Conservation (phyloP, 805 yeast genomes). For the Candida anglica region DNA sequence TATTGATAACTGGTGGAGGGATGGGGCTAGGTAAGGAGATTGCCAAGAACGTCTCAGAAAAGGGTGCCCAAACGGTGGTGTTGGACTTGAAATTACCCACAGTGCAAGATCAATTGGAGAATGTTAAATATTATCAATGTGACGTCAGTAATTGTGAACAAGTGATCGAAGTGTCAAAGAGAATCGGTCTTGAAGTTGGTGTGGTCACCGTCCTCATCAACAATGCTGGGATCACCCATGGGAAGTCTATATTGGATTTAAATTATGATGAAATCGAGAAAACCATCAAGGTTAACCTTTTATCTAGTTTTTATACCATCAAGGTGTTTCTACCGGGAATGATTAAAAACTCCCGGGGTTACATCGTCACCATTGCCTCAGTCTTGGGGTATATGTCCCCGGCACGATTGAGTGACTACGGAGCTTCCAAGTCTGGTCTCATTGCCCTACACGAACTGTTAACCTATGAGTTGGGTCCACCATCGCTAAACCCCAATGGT, state of each 20-base stretch:
- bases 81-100: slow-evolving; percentile 54
- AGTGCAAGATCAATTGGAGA: slow-evolving; percentile 24
- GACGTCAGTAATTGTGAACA: slow-evolving; percentile 59
- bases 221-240: slow-evolving; percentile 77
- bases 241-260: slow-evolving; percentile 53
- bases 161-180: slow-evolving; percentile 36
- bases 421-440: slow-evolving; percentile 86
- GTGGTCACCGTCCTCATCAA: slow-evolving; percentile 66
- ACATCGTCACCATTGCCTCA: slow-evolving; percentile 76
- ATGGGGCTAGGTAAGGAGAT: slow-evolving; percentile 75
- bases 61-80: slow-evolving; percentile 54
- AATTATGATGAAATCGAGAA: slow-evolving; percentile 56
- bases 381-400: slow-evolving; percentile 85
- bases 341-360: slow-evolving; percentile 61
- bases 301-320: slow-evolving; percentile 66
- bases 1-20: slow-evolving; percentile 80
- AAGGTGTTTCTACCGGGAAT: slow-evolving; percentile 73
- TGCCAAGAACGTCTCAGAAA: slow-evolving; percentile 39
- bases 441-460: slow-evolving; percentile 82
- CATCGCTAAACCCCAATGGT: slow-evolving; percentile 42
- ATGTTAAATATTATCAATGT: slow-evolving; percentile 57
- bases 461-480: slow-evolving; percentile 61
- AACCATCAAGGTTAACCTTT: slow-evolving; percentile 62
- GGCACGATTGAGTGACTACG: slow-evolving; percentile 76
- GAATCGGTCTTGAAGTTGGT: slow-evolving; percentile 50